Evolutionary conservation across 495 filamentous ascomycete genomes (phyloP), one percentile per base, ranked within the genome.

Genomic region (Symbiotaphrina buchneri): DNA sequence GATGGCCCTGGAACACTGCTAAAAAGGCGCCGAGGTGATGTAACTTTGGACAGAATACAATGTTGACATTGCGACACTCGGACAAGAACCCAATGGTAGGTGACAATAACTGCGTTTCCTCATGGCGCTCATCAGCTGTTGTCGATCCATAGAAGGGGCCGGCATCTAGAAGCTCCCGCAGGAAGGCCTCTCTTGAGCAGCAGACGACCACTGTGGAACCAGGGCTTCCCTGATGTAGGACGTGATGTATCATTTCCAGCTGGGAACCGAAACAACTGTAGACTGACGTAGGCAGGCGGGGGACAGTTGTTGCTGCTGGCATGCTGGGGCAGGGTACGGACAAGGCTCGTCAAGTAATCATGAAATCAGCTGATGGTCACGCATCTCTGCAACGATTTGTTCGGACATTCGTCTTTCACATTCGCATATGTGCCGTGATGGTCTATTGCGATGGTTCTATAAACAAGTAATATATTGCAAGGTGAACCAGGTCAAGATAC

Each of bases 11-110:
- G 43, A 56, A 72, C 26, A 64, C 56, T 20, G 74, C 51, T 0
- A 91, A 56, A 43, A 71, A 80, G 17, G 80, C 79, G 32, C 76
- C 70, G 4, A 91, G 63, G 52, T 74, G 69, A 20, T 77, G 69
- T 24, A 90, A 49, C 4, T 70, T 77, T 7, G 77, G 68, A 37
- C 69, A 61, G 51, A 82, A 93, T 21, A 68, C 53, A 2, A 83
- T 46, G 31, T 59, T 63, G 37, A 84, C 60, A 35, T 63, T 63
- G 31, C 62, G 63, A n/a, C 78, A 71, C 14, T 58, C 57, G 10
- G 73, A 57, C 22, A 91, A 55, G 28, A 74, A 58, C 36, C 71
- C 60, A 27, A 91, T 65, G 2, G 74, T 73, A 32, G 72, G 68
- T 10, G 59, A 53, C 10, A 74, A 44, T 19, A 28, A 17, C 27